Base-by-base conservation (phyloP, 1,284 basidiomycete genomes). In the Heterobasidion annosum region DNA sequence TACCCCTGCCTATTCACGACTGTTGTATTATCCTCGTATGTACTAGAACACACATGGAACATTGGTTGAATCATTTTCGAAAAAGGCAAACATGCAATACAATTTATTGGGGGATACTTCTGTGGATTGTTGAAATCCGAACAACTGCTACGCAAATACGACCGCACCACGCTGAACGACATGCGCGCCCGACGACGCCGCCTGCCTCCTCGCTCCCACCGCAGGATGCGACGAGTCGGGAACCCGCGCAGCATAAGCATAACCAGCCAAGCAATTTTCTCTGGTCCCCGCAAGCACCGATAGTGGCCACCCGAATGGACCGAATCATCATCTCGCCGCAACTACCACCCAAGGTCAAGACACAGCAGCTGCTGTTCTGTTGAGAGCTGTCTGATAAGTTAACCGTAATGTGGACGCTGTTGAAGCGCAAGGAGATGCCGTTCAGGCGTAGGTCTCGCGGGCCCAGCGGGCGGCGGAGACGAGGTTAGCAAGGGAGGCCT, bases 401-500 rank as follows among this genome's bases (percentile, higher is more conserved):
- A 71, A 71, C 75, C 70, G 63, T 67, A 66, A 69, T 67, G 65
- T 69, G 75, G 75, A 73, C 84, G 89, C 91, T 93, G 91, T 93
- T 93, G 91, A 93, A 93, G 90, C 91, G 85, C 75, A 75, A 72
- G 68, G 70, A 63, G 62, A 65, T 61, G 62, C 58, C 61, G 71
- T 68, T 85, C 78, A 94, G 70, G 82, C 81, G 71, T 87, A 85
- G 66, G 78, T 82, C 73, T 83, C 69, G 68, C 92, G 89, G 64
- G 92, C 92, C 91, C 91, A 94, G 68, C 87, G 84, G 64, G 92
- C 92, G 69, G 85, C 92, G 62, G 82, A 81, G 68, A 98, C 96
- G 66, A 96, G 81, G 78, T 97, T 98, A 65, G 73, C 69, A 68
- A 96, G 83, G 47, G 91, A 88, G 63, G 86, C 82, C 77, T 97